Conservation (phyloP, 192 early-diverging fungal species). For the Linnemannia elongata region DNA sequence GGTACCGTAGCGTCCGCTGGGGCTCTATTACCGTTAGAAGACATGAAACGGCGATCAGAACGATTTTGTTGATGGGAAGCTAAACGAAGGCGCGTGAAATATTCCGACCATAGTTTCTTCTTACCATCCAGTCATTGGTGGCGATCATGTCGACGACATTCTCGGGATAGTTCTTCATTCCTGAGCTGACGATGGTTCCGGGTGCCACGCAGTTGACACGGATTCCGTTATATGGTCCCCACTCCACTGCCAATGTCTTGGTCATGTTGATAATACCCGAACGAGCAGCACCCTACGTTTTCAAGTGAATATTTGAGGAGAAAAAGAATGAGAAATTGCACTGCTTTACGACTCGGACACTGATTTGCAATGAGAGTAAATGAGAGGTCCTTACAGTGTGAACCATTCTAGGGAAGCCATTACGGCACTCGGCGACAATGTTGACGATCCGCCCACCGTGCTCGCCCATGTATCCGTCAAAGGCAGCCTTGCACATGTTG, state of each 20-base stretch:
- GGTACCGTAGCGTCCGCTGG: conserved; percentile 63
- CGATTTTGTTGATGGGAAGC: not conserved
- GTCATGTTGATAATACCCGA: conserved; percentile 68
- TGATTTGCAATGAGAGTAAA: conserved; percentile 9
- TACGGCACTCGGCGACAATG: conserved; percentile 64
- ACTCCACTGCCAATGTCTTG: conserved; percentile 65
- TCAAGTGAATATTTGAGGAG: not conserved
- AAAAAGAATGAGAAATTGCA: too few species aligned
- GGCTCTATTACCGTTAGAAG: conserved; percentile 38
- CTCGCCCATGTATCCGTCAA: conserved; percentile 58
- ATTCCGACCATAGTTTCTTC: not conserved
- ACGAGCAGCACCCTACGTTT: conserved; percentile 61
- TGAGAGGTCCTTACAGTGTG: conserved; percentile 40
- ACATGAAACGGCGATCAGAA: not conserved
- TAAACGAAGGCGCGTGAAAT: too few species aligned
- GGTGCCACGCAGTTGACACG: conserved; percentile 70
- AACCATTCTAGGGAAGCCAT: conserved; percentile 58
- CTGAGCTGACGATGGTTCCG: conserved; percentile 65
- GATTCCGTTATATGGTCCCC: conserved; percentile 62
- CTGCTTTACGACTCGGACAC: not conserved
- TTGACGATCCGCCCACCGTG: conserved; percentile 61
- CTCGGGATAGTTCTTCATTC: conserved; percentile 64
- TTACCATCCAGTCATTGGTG: conserved; percentile 48
- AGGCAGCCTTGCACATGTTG: conserved; percentile 64
- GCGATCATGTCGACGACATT: conserved; percentile 56